Conservation (phyloP, 345 rosid species). For the Rhizophora mangle region DNA sequence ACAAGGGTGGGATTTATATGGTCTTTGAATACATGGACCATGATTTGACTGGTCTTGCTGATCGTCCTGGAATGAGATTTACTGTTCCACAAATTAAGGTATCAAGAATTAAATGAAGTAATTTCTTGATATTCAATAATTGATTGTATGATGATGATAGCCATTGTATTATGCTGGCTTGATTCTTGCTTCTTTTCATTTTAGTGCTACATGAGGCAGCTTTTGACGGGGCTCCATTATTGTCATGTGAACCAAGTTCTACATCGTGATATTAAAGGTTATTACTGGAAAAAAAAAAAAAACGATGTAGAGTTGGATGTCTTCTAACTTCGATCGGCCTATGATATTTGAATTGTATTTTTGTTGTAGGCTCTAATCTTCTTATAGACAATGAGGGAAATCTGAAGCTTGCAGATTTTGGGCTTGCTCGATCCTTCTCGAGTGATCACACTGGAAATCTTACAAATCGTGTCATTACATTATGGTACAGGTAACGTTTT, state of each 20-base stretch:
- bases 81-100: slow-evolving; percentile 95
- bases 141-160: not conserved
- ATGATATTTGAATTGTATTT: slow-evolving; percentile 10
- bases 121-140: not conserved
- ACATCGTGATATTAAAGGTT: slow-evolving; percentile 97
- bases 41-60: slow-evolving; percentile 92
- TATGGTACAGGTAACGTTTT: slow-evolving; percentile 77
- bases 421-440: slow-evolving; percentile 84
- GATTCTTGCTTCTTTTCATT: slow-evolving; percentile 14
- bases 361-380: slow-evolving; percentile 82
- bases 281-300: not conserved
- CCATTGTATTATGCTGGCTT: not conserved
- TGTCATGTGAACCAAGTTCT: slow-evolving; percentile 95
- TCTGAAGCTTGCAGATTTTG: slow-evolving; percentile 93
- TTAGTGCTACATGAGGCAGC: slow-evolving; percentile 97
- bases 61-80: slow-evolving; percentile 94
- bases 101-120: slow-evolving; percentile 1
- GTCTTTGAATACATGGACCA: slow-evolving; percentile 99
- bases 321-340: slow-evolving; percentile 1
- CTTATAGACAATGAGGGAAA: slow-evolving; percentile 91
- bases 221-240: slow-evolving; percentile 91
- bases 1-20: slow-evolving; percentile 95
- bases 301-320: not conserved
- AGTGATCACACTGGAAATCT: slow-evolving; percentile 70
- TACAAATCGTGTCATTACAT: slow-evolving; percentile 86